phyloP scores from a whole-genome alignment of 2,329 filamentous ascomycete species.

The Exophiala spinifera region DNA sequence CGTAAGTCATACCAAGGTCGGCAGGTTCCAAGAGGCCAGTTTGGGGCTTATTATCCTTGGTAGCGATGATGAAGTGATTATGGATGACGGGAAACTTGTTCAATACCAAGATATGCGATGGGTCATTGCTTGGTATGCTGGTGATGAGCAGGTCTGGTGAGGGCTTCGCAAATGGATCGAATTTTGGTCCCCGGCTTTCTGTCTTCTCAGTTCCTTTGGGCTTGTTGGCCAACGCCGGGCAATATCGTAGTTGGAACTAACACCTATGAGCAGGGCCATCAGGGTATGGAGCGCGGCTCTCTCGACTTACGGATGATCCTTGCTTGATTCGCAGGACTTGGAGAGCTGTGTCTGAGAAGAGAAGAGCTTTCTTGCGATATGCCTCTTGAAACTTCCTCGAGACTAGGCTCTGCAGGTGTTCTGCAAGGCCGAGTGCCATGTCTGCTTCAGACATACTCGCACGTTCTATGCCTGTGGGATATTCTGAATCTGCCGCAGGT shows the following conservation, averaged over 20 bases:
- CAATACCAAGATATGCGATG: slow-evolving; percentile 42
- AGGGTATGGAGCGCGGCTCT: not conserved
- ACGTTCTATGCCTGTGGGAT: not conserved
- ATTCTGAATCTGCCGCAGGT: not conserved
- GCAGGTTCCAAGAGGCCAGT: slow-evolving; percentile 43
- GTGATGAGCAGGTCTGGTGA: slow-evolving; percentile 42
- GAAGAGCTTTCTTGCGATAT: slow-evolving; percentile 20
- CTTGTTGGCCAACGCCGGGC: slow-evolving; percentile 48
- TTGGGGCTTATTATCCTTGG: slow-evolving; percentile 42
- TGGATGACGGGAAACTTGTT: slow-evolving; percentile 51
- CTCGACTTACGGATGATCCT: slow-evolving; percentile 21
- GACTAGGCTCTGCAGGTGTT: slow-evolving; percentile 20
- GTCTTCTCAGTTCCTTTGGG: slow-evolving; percentile 26
- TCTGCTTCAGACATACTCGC: slow-evolving; percentile 14
- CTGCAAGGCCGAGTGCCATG: slow-evolving; percentile 12
- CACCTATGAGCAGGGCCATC: not conserved
- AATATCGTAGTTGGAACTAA: slow-evolving; percentile 50
- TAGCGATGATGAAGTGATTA: slow-evolving; percentile 51
- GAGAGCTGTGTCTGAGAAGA: slow-evolving; percentile 29
- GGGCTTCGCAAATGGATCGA: slow-evolving; percentile 46
- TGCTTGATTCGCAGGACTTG: slow-evolving; percentile 16
- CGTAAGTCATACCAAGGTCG: slow-evolving; percentile 42
- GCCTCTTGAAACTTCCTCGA: slow-evolving; percentile 22
- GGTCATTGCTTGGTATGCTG: slow-evolving; percentile 34
- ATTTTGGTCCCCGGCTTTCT: slow-evolving; percentile 30